Evolutionary conservation across 2,329 filamentous ascomycete species (phyloP), one percentile per base, ranked within the genome.

Genomic region (Cladosporium sp.): DNA sequence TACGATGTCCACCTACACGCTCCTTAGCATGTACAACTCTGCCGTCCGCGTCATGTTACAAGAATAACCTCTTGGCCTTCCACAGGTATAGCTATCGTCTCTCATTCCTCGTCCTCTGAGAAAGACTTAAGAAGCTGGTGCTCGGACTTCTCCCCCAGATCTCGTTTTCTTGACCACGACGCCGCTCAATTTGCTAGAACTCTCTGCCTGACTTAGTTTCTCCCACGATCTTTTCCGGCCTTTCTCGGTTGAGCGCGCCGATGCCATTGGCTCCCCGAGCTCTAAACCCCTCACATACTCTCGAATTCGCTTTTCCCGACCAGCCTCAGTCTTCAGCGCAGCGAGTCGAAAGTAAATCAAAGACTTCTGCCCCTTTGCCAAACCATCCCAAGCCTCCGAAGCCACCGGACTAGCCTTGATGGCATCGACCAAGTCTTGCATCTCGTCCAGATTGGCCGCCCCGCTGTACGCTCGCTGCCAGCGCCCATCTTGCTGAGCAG

Each of bases 381-480:
- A 54, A 2, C 57, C 58, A 3, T 73, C 68, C 56, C 77, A 81
- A 33, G 70, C 71, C 0, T 53, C 57, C 13, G 68, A 67, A 0
- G 72, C 74, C 13, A 57, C 58, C 1, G 63, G 56, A n/a, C 70
- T 68, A 4, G 16, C 61, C 2, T 66, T 63, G 43, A 82, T 56
- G 9, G 73, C 75, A 0, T 42, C 62, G 37, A 70, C 66, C 48
- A 84, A 76, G 56, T 82, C 79, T 0, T 66, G 61, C 0, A 80
- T 78, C 2, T 77, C 70, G 13, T 68, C 62, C 2, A 77, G 76
- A 11, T 64, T 70, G 46, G 74, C 74, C 3, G 74, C 67, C 0
- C 77, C 75, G 4, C 74, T 73, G 57, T 84, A 84, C 2, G 81
- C 81, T 22, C 71, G 70, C 1, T 76, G 77, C 81, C 80, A 84